Percentiles rank a stretch among this genome's conserved stretches.
These are phyloP conservation scores for Spathaspora sp. DNA, from an alignment of 805 yeast genomes.

Conservation along the genomic window DNA sequence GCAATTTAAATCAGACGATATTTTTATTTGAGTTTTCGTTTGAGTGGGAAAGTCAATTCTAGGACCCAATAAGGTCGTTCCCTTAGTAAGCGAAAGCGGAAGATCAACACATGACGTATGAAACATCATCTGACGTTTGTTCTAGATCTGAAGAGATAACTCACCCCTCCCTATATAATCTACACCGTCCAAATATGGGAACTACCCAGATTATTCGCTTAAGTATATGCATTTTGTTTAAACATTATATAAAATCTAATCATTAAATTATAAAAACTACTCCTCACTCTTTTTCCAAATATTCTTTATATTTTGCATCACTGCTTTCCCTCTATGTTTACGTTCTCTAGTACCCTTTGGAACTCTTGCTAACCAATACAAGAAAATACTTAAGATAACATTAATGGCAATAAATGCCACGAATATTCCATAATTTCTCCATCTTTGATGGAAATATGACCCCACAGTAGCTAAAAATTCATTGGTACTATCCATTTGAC, in stretches of 20 bases:
- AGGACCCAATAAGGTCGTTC: too few relatives aligned
- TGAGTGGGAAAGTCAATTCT: too few relatives aligned
- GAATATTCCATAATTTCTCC: slow-evolving; percentile 66
- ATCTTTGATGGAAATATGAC: slow-evolving; percentile 48
- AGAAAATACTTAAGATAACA: slow-evolving; percentile 24
- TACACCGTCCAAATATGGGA: too few relatives aligned
- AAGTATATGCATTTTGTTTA: too few relatives aligned
- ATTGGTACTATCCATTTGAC: slow-evolving; percentile 57
- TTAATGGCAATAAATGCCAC: slow-evolving; percentile 32
- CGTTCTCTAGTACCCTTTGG: slow-evolving; percentile 55
- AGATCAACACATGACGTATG: too few relatives aligned
- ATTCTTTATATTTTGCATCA: background rate
- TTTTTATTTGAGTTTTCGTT: background rate
- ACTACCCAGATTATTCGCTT: too few relatives aligned
- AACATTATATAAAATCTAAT: too few relatives aligned
- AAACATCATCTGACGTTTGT: too few relatives aligned
- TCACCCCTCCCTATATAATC: too few relatives aligned
- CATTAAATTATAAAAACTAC: background rate
- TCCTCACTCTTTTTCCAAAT: background rate
- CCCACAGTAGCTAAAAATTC: slow-evolving; percentile 47
- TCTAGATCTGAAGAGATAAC: too few relatives aligned
- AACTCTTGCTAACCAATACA: slow-evolving; percentile 69
- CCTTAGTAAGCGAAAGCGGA: too few relatives aligned
- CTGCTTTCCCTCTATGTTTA: slow-evolving; percentile 14
- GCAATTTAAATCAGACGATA: background rate